phyloP scores from a whole-genome alignment of 331 rosid genomes.

The Pyrus hybrid region DNA sequence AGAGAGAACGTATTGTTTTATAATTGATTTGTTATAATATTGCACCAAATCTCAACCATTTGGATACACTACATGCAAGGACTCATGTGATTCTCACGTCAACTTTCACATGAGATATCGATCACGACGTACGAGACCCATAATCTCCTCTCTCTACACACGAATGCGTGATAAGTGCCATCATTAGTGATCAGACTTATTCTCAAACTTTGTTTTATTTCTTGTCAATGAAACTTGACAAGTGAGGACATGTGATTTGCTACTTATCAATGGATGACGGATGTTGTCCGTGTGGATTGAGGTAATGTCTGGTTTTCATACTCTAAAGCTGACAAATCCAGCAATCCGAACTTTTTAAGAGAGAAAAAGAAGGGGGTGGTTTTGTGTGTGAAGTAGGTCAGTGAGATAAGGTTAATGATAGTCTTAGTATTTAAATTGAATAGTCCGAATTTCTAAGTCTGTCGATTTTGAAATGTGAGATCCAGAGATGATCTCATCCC shows the following conservation, averaged over 20 bases:
- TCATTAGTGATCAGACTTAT: neutral
- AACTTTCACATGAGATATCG: neutral
- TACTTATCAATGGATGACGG: neutral
- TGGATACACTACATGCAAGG: neutral
- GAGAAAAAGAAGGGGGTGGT: too few relatives aligned
- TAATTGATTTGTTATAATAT: neutral
- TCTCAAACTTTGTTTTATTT: neutral
- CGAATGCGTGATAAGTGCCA: neutral
- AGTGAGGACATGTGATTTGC: neutral
- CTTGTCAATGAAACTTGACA: neutral
- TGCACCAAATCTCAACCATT: neutral
- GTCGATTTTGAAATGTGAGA: rapidly evolving
- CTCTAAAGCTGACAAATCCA: too few relatives aligned
- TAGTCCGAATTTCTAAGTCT: too few relatives aligned
- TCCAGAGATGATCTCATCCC: too few relatives aligned
- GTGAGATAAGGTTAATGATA: too few relatives aligned
- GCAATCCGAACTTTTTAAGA: too few relatives aligned
- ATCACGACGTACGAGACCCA: neutral
- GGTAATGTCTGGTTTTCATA: too few relatives aligned
- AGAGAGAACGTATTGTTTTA: neutral
- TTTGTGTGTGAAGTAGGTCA: rapidly evolving
- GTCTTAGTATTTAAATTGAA: too few relatives aligned
- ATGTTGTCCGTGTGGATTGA: too few relatives aligned
- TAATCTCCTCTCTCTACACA: neutral
- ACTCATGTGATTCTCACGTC: neutral